These are phyloP conservation scores for Lolium rigidum DNA, from an alignment of 176 grass and related monocot genomes.

Conservation along the genomic window DNA sequence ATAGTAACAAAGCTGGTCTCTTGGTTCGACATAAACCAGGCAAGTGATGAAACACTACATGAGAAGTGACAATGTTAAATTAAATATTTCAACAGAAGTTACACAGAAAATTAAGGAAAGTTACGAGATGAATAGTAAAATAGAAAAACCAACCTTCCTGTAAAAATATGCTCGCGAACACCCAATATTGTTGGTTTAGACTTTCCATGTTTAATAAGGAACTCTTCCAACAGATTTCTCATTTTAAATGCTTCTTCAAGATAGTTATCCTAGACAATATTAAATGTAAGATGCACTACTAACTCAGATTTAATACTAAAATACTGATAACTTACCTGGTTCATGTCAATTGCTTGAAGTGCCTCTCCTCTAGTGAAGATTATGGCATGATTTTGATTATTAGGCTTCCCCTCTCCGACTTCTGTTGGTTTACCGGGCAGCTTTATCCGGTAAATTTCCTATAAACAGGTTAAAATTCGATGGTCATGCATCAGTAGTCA, in stretches of 20 bases:
- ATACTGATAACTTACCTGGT: conserved; percentile 57
- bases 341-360: conserved; percentile 87
- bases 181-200: conserved; percentile 73
- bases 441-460: conserved; percentile 84
- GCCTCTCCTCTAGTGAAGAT: conserved; percentile 85
- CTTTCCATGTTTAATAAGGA: conserved; percentile 49
- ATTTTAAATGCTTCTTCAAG: conserved; percentile 93
- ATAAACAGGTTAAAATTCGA: conserved; percentile 27
- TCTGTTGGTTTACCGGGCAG: conserved; percentile 82
- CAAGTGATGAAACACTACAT: conserved; percentile 74
- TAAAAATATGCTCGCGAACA: conserved; percentile 83
- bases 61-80: conserved; percentile 22
- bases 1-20: conserved; percentile 79
- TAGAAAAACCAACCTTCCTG: conserved; percentile 64
- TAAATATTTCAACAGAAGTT: conserved; percentile 22
- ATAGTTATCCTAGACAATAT: conserved; percentile 68
- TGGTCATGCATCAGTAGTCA: conserved; percentile 28
- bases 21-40: conserved; percentile 83
- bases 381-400: conserved; percentile 90
- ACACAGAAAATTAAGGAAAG: not conserved
- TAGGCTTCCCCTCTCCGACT: conserved; percentile 78
- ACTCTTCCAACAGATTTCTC: conserved; percentile 78
- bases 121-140: conserved; percentile 30
- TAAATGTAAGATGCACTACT: conserved; percentile 37
- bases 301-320: conserved; percentile 13